Evolutionary conservation across 352 stramenopile genomes (phyloP).

Genomic region (Phytopythium boreale): DNA sequence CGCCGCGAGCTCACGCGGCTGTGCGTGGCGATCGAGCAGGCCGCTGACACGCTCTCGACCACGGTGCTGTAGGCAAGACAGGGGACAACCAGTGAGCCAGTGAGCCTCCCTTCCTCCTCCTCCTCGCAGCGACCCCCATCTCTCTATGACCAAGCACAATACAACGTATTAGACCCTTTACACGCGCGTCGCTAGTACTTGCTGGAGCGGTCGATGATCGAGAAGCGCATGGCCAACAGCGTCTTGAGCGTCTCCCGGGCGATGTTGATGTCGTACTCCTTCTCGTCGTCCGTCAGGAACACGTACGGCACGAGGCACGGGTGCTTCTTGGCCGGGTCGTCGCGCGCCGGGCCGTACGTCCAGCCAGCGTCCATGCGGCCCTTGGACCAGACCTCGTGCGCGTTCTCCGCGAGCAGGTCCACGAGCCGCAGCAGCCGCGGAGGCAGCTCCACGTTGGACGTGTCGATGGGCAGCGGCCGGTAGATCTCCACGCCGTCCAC

Average conservation of each 20-base stretch:
- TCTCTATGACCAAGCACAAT: not conserved
- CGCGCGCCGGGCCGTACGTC: conserved; percentile 78
- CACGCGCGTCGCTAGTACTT: conserved; percentile 31
- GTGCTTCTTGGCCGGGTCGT: conserved; percentile 80
- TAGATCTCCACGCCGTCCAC: conserved; percentile 62
- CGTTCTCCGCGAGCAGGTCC: conserved; percentile 82
- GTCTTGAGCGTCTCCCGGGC: conserved; percentile 88
- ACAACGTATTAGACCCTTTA: too few relatives aligned
- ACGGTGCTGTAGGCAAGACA: conserved; percentile 28
- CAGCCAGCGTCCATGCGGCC: conserved; percentile 86
- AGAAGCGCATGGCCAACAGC: conserved; percentile 85
- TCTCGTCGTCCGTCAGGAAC: conserved; percentile 87
- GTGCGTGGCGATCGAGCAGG: conserved; percentile 77
- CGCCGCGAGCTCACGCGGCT: conserved; percentile 76
- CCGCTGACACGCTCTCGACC: conserved; percentile 66
- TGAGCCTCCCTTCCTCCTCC: too few relatives aligned
- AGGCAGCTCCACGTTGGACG: conserved; percentile 60
- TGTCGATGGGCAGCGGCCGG: conserved; percentile 75
- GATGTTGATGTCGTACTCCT: conserved; percentile 88
- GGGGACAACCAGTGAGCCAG: not conserved
- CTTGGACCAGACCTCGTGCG: conserved; percentile 86
- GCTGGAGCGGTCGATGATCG: conserved; percentile 64
- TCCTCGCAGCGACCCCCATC: too few relatives aligned
- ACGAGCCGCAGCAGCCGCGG: conserved; percentile 64
- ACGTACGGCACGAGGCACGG: conserved; percentile 86